These are phyloP conservation scores for Pythium oligandrum DNA, from an alignment of 352 stramenopile genomes.

Conservation along the genomic window DNA sequence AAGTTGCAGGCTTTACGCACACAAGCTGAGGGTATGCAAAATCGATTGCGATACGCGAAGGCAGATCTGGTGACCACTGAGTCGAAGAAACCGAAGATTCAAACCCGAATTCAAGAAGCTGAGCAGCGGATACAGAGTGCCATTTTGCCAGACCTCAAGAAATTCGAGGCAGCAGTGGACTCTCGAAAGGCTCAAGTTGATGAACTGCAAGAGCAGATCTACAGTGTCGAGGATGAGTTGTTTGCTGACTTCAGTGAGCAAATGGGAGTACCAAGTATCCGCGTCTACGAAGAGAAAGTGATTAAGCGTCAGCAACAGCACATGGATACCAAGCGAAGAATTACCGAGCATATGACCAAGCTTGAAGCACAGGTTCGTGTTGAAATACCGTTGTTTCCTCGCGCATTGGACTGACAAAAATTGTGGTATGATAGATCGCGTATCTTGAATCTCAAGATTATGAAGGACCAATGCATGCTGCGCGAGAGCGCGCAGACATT, in stretches of 20 bases:
- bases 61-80: slow-evolving; percentile 71
- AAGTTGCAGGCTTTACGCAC: slow-evolving; percentile 62
- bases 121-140: slow-evolving; percentile 38
- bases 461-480: slow-evolving; percentile 33
- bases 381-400: neutral
- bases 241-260: slow-evolving; percentile 78
- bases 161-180: slow-evolving; percentile 43
- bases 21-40: slow-evolving; percentile 65
- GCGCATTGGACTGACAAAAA: neutral
- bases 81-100: slow-evolving; percentile 61
- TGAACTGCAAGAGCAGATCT: slow-evolving; percentile 53
- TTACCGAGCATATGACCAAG: slow-evolving; percentile 80
- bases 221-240: slow-evolving; percentile 79
- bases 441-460: slow-evolving; percentile 71
- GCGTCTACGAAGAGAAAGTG: slow-evolving; percentile 92
- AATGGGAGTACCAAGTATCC: slow-evolving; percentile 78
- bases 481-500: slow-evolving; percentile 34
- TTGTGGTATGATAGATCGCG: slow-evolving; percentile 33
- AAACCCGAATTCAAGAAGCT: slow-evolving; percentile 50
- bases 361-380: slow-evolving; percentile 62
- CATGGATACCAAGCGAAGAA: slow-evolving; percentile 65
- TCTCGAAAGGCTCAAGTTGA: slow-evolving; percentile 42
- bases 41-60: slow-evolving; percentile 68
- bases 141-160: slow-evolving; percentile 61
- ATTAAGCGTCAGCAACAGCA: slow-evolving; percentile 77